phyloP scores from a whole-genome alignment of 169 alveolate species.

The Miamiensis avidus region DNA sequence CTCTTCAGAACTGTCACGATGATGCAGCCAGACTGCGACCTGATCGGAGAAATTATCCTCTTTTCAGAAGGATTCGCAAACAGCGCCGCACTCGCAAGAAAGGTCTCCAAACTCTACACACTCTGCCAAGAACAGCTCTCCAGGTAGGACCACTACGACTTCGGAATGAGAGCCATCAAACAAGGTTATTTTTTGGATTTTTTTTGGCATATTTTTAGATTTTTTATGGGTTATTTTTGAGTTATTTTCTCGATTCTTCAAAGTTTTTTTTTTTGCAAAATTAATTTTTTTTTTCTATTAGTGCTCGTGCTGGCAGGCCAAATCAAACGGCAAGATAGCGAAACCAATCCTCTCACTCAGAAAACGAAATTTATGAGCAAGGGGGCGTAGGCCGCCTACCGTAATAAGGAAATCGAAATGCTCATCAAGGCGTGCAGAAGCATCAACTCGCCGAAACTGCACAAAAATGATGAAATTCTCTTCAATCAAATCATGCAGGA shows the following conservation, averaged over 20 bases:
- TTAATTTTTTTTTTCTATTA: too few species aligned
- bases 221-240: too few species aligned
- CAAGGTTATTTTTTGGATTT: constrained; percentile 84
- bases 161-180: constrained; percentile 86
- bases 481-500: neutral
- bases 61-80: constrained; percentile 67
- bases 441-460: neutral
- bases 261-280: too few species aligned
- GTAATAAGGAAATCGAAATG: neutral
- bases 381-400: neutral
- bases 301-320: too few species aligned
- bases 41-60: constrained; percentile 79
- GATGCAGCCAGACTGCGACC: constrained; percentile 87
- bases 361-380: too few species aligned
- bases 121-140: constrained; percentile 79
- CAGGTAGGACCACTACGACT: constrained; percentile 85
- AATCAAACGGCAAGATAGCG: too few species aligned
- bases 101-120: constrained; percentile 82
- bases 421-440: neutral
- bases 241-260: too few species aligned
- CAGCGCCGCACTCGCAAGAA: constrained; percentile 68
- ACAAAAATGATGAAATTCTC: neutral
- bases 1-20: constrained; percentile 82
- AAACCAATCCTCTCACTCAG: too few species aligned
- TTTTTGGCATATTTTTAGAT: too few species aligned